Conservation (phyloP, 176 grass and related monocot genomes). For the Rhipidocladum racemiflorum region DNA sequence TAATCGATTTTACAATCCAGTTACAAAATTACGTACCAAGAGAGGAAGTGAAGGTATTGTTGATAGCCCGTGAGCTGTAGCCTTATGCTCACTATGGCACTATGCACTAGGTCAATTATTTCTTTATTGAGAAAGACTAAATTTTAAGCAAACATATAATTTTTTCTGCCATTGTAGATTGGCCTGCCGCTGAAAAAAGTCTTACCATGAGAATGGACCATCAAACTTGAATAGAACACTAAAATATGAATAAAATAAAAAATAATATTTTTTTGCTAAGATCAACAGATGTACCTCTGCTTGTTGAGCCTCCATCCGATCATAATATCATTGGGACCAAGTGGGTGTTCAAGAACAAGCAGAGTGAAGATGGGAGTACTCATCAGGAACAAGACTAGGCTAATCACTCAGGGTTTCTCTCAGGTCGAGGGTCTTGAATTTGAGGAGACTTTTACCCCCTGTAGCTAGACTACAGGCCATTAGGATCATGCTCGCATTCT, state of each 20-base stretch:
- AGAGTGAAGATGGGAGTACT: no score
- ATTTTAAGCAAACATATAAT: not conserved
- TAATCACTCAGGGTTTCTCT: no score
- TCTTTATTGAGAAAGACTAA: not conserved
- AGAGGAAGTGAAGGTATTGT: not conserved
- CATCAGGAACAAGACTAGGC: no score
- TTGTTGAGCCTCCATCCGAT: no score
- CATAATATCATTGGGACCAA: no score
- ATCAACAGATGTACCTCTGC: constrained; percentile 56
- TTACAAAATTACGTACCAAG: constrained; percentile 19
- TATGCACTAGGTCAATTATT: not conserved
- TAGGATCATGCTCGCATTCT: no score
- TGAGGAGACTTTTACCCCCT: no score
- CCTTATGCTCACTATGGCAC: not conserved
- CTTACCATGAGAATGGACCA: not conserved
- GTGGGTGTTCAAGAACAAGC: no score
- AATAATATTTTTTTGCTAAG: not conserved
- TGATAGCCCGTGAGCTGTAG: not conserved
- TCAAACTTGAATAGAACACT: not conserved
- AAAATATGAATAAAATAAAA: not conserved
- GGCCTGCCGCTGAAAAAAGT: not conserved
- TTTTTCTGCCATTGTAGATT: not conserved
- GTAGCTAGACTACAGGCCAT: no score
- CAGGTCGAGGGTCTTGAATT: no score
- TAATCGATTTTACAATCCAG: constrained; percentile 22